A percentile compares a stretch with the other conserved stretches of the same genome.
Evolutionary conservation across 768 basidiomycete species (phyloP).

Genomic region (Lactifluus volemus): DNA sequence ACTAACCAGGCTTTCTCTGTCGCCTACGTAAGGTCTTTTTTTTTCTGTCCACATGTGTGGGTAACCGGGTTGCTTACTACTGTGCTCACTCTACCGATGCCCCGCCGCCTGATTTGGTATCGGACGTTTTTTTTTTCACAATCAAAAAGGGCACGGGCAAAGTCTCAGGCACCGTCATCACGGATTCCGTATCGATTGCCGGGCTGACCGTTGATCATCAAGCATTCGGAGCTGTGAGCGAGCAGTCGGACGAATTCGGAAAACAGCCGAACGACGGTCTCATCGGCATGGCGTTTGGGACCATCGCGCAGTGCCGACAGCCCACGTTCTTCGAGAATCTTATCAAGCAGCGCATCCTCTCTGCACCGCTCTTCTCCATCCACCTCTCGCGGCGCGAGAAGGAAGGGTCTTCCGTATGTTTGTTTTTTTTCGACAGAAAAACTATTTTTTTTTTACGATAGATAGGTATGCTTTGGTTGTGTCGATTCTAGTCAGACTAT

Average conservation of each 20-base stretch:
- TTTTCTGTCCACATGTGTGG: not conserved
- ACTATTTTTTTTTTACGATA: too few relatives aligned
- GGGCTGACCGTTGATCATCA: constrained; percentile 38
- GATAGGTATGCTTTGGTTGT: constrained; percentile 37
- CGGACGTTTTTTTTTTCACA: not conserved
- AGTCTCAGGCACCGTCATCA: constrained; percentile 40
- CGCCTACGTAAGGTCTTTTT: constrained; percentile 33
- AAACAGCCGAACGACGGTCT: constrained; percentile 47
- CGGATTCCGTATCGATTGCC: constrained; percentile 44
- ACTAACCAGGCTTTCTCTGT: constrained; percentile 30
- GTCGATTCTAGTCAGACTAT: constrained; percentile 31
- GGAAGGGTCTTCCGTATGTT: constrained; percentile 42
- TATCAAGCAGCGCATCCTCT: constrained; percentile 33
- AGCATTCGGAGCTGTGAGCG: constrained; percentile 45
- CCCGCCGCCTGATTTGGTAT: not conserved
- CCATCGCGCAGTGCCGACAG: constrained; percentile 37
- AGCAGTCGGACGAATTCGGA: constrained; percentile 42
- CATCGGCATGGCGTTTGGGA: constrained; percentile 52
- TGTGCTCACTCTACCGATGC: too few relatives aligned
- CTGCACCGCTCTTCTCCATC: constrained; percentile 47
- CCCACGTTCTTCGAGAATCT: constrained; percentile 62
- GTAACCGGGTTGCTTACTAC: too few relatives aligned
- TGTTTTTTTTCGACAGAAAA: too few relatives aligned
- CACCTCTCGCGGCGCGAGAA: constrained; percentile 37
- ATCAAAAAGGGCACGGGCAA: constrained; percentile 40